Evolutionary conservation across 2,329 filamentous ascomycete genomes (phyloP), one percentile per base, ranked within the genome.

Genomic region (Xylariomycetidae sp.): DNA sequence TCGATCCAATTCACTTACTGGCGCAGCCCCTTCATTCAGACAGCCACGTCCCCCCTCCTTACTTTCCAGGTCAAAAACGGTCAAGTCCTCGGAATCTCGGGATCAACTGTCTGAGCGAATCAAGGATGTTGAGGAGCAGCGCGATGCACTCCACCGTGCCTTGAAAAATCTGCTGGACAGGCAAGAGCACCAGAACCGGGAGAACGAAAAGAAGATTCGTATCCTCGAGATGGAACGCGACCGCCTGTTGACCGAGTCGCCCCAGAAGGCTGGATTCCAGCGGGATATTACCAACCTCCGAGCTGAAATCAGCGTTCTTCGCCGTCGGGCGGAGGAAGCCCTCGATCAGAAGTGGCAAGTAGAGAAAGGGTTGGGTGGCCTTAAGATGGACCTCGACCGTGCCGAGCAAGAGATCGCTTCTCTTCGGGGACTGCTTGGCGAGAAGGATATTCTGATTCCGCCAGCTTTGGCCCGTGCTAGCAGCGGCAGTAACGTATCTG

Each of bases 331-430:
- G 19, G 90, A 98, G 50, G 90, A 96, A 44, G 90, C 90, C 12
- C 73, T 96, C 10, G 87, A 95, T 53, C 85, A 94, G 52, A 96
- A 96, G 61, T 96, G 86, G 82, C 84, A 93, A 55, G 90, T 89
- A 41, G 90, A 95, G 61, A 93, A 93, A 62, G 87, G 87, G 13
- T 67, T 96, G 2, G 74, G 78, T 32, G 87, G 89, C 35, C 65
- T 96, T 36, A 94, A 95, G 65, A 95, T 95, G 84, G 90, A 96
- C 54, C 76, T 98, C 25, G 92, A 96, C 59, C 85, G 89, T 42
- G 89, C 92, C 17, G 87, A 95, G 59, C 85, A 92, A 56, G 92
- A 98, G 63, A 94, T 94, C 19, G 69, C 76, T 25, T 85, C 85
- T n/a, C 72, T 98, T 25, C 79, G 86, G 26, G 74, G 68, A 19